Percentiles rank a stretch among this genome's conserved stretches.
Conservation (phyloP, 257 asterid genomes). For the Craterostigma plantagineum region DNA sequence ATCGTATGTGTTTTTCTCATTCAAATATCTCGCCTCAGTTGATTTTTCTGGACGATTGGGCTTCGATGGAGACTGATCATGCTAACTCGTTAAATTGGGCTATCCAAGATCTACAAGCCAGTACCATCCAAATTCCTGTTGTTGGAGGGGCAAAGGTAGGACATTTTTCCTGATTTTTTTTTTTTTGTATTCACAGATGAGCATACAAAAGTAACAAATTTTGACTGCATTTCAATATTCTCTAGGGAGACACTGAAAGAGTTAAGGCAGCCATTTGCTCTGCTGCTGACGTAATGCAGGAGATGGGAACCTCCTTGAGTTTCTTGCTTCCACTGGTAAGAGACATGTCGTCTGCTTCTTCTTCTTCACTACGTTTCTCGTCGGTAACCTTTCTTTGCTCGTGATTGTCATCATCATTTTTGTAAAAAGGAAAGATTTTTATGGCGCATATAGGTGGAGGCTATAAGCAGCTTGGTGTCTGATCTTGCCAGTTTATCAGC, state of each 20-base stretch:
- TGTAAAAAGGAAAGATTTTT: background rate
- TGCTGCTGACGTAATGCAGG: slow-evolving; percentile 69
- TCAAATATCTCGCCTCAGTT: slow-evolving; percentile 25
- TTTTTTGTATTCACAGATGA: background rate
- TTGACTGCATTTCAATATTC: slow-evolving; percentile 7
- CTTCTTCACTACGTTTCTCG: background rate
- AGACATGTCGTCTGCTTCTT: slow-evolving; percentile 5
- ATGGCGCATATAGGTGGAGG: slow-evolving; percentile 25
- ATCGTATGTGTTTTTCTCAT: background rate
- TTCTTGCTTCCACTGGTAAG: slow-evolving; percentile 48
- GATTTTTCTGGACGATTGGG: slow-evolving; percentile 60
- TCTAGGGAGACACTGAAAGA: slow-evolving; percentile 62
- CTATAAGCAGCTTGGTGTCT: slow-evolving; percentile 24
- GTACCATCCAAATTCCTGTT: slow-evolving; percentile 69
- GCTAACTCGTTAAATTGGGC: slow-evolving; percentile 39
- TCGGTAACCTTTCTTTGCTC: slow-evolving; percentile 1
- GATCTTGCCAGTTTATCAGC: slow-evolving; percentile 35
- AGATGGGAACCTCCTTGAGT: slow-evolving; percentile 58
- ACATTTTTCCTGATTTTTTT: slow-evolving; percentile 1
- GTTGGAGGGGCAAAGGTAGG: slow-evolving; percentile 69
- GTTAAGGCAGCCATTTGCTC: slow-evolving; percentile 68
- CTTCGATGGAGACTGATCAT: slow-evolving; percentile 55
- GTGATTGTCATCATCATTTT: too few species aligned
- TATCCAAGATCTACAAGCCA: slow-evolving; percentile 61
- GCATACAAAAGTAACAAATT: background rate